These are phyloP conservation scores for Ilyonectria sp. DNA, from an alignment of 2,329 filamentous ascomycete genomes.

Conservation along the genomic window DNA sequence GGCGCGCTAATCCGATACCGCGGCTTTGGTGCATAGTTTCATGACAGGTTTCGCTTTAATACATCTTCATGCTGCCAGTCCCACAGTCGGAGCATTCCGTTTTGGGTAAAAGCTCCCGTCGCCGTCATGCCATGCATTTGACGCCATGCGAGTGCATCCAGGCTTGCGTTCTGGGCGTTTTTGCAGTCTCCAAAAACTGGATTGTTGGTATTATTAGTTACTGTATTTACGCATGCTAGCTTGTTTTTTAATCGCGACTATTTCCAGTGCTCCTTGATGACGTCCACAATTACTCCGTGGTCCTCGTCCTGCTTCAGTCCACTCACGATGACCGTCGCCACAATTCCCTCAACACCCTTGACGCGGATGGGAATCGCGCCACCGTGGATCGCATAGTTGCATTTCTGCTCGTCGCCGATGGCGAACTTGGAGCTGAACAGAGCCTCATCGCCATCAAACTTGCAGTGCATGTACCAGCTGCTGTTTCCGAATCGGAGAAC, in stretches of 20 bases:
- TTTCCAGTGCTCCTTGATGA: conserved; percentile 69
- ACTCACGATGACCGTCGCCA: conserved; percentile 82
- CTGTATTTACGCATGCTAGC: neutral
- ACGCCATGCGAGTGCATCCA: neutral
- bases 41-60: conserved; percentile 10
- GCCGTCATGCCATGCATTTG: neutral
- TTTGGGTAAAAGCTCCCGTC: neutral
- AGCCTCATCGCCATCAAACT: conserved; percentile 75
- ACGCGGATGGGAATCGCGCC: conserved; percentile 83
- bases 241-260: conserved; percentile 17
- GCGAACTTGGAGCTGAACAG: conserved; percentile 77
- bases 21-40: conserved; percentile 19
- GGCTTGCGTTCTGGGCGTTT: neutral
- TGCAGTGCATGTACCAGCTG: conserved; percentile 80
- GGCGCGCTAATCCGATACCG: conserved; percentile 5
- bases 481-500: conserved; percentile 80
- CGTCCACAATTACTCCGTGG: conserved; percentile 82
- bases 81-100: neutral
- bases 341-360: conserved; percentile 80
- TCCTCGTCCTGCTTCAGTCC: conserved; percentile 84
- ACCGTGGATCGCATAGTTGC: conserved; percentile 83
- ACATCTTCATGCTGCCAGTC: neutral
- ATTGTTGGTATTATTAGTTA: neutral
- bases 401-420: conserved; percentile 68
- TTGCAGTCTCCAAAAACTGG: neutral